A percentile compares a stretch with the other conserved stretches of the same genome.
These are phyloP conservation scores for Phragmites australis DNA, from an alignment of 176 grass and related monocot species.

Conservation along the genomic window DNA sequence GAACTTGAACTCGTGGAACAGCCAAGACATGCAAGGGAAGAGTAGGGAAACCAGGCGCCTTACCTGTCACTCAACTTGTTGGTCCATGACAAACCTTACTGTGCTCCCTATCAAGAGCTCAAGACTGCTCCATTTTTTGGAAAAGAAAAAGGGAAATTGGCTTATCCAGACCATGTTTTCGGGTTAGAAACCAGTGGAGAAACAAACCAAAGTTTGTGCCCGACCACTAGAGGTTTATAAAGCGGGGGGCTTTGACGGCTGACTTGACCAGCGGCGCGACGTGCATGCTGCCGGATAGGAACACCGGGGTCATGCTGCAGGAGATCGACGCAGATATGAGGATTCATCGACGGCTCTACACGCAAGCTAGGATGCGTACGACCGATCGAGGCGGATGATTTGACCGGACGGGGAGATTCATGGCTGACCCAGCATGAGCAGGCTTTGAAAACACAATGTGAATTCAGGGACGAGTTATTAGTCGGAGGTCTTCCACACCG, in stretches of 20 bases:
- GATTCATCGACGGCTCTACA: too few relatives aligned
- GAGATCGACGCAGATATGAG: background rate
- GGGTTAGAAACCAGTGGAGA: slow-evolving; percentile 15
- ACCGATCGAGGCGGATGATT: too few relatives aligned
- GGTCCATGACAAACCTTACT: background rate
- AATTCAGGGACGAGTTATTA: background rate
- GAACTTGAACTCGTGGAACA: too few relatives aligned
- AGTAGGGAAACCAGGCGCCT: too few relatives aligned
- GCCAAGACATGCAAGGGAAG: background rate
- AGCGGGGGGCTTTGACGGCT: too few relatives aligned
- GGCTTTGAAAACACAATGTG: background rate
- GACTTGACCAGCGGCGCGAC: background rate
- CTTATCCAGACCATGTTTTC: background rate
- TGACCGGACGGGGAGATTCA: too few relatives aligned
- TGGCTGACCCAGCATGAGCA: too few relatives aligned
- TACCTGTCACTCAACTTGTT: background rate
- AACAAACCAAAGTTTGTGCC: background rate
- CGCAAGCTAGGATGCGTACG: too few relatives aligned
- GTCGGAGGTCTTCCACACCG: background rate
- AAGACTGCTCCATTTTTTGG: too few relatives aligned
- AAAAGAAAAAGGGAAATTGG: too few relatives aligned
- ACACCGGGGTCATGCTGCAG: background rate
- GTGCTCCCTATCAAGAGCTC: too few relatives aligned
- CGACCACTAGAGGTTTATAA: too few relatives aligned
- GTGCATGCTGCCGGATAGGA: background rate